Conservation (phyloP, 2,329 filamentous ascomycete species). For the Aspergillus fijiensis region DNA sequence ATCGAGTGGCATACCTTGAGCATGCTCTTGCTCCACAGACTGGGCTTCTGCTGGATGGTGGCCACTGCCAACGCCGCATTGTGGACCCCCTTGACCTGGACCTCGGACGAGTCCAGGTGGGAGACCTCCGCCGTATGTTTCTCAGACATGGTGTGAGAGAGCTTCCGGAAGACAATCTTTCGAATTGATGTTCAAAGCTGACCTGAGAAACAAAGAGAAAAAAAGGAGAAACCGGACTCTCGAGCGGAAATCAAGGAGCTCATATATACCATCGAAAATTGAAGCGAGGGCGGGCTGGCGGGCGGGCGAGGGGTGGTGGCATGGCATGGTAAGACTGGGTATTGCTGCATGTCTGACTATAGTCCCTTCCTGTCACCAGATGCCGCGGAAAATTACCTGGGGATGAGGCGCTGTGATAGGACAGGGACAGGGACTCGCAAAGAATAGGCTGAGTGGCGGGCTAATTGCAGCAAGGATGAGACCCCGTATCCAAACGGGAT, state of each 20-base stretch:
- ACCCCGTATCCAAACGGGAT: conserved; percentile 9
- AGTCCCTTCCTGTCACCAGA: not conserved
- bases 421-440: not conserved
- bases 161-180: not conserved
- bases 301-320: not conserved
- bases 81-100: conserved; percentile 19
- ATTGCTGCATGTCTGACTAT: not conserved
- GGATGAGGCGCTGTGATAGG: conserved; percentile 1
- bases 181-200: not conserved
- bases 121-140: conserved; percentile 5
- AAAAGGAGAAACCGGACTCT: not conserved
- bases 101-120: conserved; percentile 11
- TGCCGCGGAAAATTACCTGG: not conserved
- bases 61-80: conserved; percentile 36
- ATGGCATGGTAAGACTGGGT: not conserved
- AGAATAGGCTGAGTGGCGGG: not conserved
- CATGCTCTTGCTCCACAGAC: conserved; percentile 43
- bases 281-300: too few species aligned
- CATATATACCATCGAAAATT: not conserved
- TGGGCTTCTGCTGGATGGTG: conserved; percentile 33
- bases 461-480: conserved; percentile 5
- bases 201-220: not conserved
- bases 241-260: not conserved
- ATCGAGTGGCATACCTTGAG: conserved; percentile 36
- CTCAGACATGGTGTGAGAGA: conserved; percentile 4